Conservation (phyloP, 192 early-diverging fungal species). For the Allomyces javanicus region DNA sequence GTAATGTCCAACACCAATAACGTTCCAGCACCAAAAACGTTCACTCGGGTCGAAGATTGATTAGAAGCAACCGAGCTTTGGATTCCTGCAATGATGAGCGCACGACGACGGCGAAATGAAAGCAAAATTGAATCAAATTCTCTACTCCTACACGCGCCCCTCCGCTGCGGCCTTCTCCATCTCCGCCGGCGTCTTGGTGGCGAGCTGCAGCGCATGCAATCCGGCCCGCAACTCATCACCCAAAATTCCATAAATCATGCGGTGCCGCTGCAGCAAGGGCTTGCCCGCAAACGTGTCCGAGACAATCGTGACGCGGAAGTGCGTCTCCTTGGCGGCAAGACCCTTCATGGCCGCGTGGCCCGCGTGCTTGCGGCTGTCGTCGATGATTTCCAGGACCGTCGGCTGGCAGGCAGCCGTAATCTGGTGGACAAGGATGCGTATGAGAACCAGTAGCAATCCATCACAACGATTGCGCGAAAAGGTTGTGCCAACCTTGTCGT, state of each 20-base stretch:
- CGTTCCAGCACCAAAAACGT: too few species aligned
- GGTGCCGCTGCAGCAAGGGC: slow-evolving; percentile 38
- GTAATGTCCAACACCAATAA: too few species aligned
- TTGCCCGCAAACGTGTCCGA: slow-evolving; percentile 47
- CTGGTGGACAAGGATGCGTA: slow-evolving; percentile 7
- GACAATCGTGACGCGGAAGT: slow-evolving; percentile 55
- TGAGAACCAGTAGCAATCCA: too few species aligned
- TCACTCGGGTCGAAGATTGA: too few species aligned
- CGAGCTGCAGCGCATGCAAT: slow-evolving; percentile 57
- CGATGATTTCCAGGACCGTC: slow-evolving; percentile 39
- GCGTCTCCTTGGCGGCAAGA: slow-evolving; percentile 53
- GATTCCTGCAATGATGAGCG: too few species aligned
- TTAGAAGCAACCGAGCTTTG: too few species aligned
- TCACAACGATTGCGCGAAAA: too few species aligned
- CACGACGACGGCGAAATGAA: too few species aligned
- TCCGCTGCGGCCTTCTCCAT: too few species aligned
- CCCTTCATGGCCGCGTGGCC: slow-evolving; percentile 76
- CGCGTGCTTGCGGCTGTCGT: slow-evolving; percentile 60
- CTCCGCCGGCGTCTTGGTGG: slow-evolving; percentile 55
- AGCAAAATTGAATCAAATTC: too few species aligned
- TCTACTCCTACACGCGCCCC: too few species aligned
- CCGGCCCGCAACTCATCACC: slow-evolving; percentile 48
- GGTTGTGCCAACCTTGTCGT: too few species aligned
- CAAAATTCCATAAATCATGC: slow-evolving; percentile 46
- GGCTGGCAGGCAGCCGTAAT: slow-evolving; percentile 30